Conservation (phyloP, 139 green algal genomes). For the Chlamydomonas sp. region DNA sequence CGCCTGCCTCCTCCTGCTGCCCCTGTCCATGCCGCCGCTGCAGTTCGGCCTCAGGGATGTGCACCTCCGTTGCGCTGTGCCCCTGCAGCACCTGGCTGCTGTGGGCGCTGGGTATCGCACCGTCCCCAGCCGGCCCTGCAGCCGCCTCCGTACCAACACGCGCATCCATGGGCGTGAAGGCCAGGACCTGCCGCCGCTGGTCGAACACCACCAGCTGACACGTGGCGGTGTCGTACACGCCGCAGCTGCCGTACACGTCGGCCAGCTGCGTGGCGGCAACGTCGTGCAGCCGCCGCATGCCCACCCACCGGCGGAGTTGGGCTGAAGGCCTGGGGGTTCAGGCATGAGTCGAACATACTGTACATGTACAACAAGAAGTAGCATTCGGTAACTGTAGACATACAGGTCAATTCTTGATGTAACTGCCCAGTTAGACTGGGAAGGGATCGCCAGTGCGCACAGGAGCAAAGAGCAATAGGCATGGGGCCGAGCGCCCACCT, state of each 20-base stretch:
- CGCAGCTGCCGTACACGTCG: background rate
- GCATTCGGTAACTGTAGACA: background rate
- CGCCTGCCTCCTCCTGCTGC: no score
- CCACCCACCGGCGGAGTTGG: constrained; percentile 4
- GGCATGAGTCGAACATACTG: background rate
- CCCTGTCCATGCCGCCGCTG: no score
- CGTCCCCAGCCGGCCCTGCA: background rate
- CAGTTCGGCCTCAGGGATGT: no score
- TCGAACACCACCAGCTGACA: background rate
- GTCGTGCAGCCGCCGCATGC: background rate
- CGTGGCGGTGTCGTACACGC: background rate
- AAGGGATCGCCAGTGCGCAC: no score
- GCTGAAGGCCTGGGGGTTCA: background rate
- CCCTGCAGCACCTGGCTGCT: no score
- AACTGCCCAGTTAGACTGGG: no score
- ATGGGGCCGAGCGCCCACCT: no score
- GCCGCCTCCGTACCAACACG: background rate
- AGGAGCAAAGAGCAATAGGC: no score
- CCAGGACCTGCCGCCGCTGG: background rate
- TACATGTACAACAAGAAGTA: background rate
- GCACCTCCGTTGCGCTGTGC: no score
- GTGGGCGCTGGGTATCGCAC: background rate
- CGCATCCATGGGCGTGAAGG: background rate
- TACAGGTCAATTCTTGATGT: background rate
- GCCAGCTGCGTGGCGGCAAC: background rate